A percentile compares a stretch with the other conserved stretches of the same genome.
Evolutionary conservation across 495 filamentous ascomycete genomes (phyloP).

Genomic region (Penicillium steckii): DNA sequence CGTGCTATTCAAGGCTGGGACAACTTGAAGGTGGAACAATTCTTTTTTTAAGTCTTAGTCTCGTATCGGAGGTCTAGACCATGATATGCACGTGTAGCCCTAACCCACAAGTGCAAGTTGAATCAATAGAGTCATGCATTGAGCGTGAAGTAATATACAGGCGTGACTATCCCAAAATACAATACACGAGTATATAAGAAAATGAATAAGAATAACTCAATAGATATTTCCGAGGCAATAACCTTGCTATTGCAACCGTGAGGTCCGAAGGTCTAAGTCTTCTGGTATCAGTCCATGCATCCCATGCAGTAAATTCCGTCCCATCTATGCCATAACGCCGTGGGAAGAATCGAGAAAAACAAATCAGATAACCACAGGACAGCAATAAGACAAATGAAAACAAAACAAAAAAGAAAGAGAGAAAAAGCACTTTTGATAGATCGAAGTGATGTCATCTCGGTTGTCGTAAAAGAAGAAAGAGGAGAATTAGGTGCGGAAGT

Average conservation of each 20-base stretch:
- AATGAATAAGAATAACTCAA: slow-evolving; percentile 13
- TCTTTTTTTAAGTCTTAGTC: neutral
- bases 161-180: slow-evolving; percentile 4
- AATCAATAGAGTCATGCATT: too few species aligned
- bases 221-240: slow-evolving; percentile 17
- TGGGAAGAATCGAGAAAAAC: slow-evolving; percentile 18
- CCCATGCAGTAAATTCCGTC: slow-evolving; percentile 34
- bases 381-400: slow-evolving; percentile 7
- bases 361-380: slow-evolving; percentile 19
- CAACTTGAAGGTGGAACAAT: neutral
- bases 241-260: slow-evolving; percentile 37
- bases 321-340: slow-evolving; percentile 48
- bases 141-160: slow-evolving; percentile 14
- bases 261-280: slow-evolving; percentile 43
- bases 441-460: slow-evolving; percentile 26
- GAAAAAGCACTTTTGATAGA: slow-evolving; percentile 34
- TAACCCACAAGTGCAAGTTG: too few species aligned
- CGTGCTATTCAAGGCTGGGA: neutral
- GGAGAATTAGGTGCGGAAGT: slow-evolving; percentile 7
- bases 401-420: slow-evolving; percentile 16
- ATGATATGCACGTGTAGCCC: neutral
- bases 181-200: slow-evolving; percentile 14
- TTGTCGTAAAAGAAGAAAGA: slow-evolving; percentile 26
- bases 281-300: slow-evolving; percentile 50
- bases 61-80: neutral